A percentile compares a stretch with the other conserved stretches of the same genome.
phyloP scores from a whole-genome alignment of 2,329 filamentous ascomycete genomes.

The Fusarium bactridioides region DNA sequence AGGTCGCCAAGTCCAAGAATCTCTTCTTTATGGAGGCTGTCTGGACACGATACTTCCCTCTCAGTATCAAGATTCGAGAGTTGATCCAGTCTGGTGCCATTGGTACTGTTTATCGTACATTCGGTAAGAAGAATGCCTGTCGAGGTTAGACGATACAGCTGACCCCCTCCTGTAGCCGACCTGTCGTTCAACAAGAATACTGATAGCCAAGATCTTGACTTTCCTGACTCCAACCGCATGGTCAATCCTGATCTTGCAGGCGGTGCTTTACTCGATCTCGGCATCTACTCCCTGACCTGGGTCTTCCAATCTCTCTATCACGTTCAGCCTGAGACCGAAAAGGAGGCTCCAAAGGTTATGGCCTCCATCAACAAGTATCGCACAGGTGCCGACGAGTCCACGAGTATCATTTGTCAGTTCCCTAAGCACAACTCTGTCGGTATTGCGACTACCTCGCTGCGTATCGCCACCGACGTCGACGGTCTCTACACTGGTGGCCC shows the following conservation, averaged over 20 bases:
- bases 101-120: slow-evolving; percentile 68
- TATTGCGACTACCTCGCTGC: slow-evolving; percentile 73
- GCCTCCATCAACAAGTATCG: slow-evolving; percentile 76
- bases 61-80: slow-evolving; percentile 78
- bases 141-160: not conserved
- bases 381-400: slow-evolving; percentile 79
- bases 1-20: slow-evolving; percentile 75
- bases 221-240: slow-evolving; percentile 74
- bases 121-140: slow-evolving; percentile 50
- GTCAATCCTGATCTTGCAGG: slow-evolving; percentile 84
- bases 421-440: slow-evolving; percentile 74
- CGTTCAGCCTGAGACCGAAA: slow-evolving; percentile 71
- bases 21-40: slow-evolving; percentile 86
- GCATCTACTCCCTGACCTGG: slow-evolving; percentile 91
- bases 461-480: slow-evolving; percentile 69
- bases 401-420: slow-evolving; percentile 81
- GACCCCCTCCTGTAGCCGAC: slow-evolving; percentile 54
- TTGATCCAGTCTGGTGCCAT: slow-evolving; percentile 64
- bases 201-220: slow-evolving; percentile 64
- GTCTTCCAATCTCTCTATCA: slow-evolving; percentile 90
- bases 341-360: slow-evolving; percentile 73
- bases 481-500: slow-evolving; percentile 67
- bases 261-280: slow-evolving; percentile 82
- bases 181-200: slow-evolving; percentile 67
- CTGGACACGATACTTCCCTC: slow-evolving; percentile 88